These are phyloP conservation scores for Saccharomycopsis olivae DNA, from an alignment of 805 yeast species.

Conservation along the genomic window DNA sequence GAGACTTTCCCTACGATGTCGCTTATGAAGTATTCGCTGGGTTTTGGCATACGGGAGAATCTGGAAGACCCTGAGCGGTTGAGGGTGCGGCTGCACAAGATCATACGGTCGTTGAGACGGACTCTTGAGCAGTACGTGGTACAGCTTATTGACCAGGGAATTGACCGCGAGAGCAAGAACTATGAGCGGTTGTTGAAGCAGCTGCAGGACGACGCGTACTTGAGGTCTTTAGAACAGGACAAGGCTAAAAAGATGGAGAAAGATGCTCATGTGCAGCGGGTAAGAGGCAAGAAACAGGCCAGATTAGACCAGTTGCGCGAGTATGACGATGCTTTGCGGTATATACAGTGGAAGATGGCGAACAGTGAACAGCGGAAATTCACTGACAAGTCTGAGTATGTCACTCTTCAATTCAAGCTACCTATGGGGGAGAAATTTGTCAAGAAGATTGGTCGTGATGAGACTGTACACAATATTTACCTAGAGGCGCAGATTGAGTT, in stretches of 20 bases:
- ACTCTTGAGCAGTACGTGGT: constrained; percentile 48
- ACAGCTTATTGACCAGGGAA: constrained; percentile 47
- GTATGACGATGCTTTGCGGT: constrained; percentile 14
- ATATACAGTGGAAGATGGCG: constrained; percentile 5
- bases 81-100: constrained; percentile 21
- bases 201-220: constrained; percentile 59
- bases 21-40: constrained; percentile 29
- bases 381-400: constrained; percentile 23
- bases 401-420: constrained; percentile 42
- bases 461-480: constrained; percentile 38
- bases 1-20: constrained; percentile 40
- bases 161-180: constrained; percentile 50
- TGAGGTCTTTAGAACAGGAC: constrained; percentile 49
- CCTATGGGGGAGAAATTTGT: constrained; percentile 43
- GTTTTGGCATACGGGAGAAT: constrained; percentile 25
- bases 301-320: constrained; percentile 13
- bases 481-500: constrained; percentile 28
- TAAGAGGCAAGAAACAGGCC: constrained; percentile 14
- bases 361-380: background rate
- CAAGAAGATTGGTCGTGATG: constrained; percentile 30
- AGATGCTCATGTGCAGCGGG: constrained; percentile 19
- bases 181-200: constrained; percentile 47
- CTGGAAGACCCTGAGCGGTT: constrained; percentile 16
- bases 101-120: constrained; percentile 27
- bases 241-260: constrained; percentile 32